Conservation (phyloP, 108 stramenopile species). For the Nitzschia sp. region DNA sequence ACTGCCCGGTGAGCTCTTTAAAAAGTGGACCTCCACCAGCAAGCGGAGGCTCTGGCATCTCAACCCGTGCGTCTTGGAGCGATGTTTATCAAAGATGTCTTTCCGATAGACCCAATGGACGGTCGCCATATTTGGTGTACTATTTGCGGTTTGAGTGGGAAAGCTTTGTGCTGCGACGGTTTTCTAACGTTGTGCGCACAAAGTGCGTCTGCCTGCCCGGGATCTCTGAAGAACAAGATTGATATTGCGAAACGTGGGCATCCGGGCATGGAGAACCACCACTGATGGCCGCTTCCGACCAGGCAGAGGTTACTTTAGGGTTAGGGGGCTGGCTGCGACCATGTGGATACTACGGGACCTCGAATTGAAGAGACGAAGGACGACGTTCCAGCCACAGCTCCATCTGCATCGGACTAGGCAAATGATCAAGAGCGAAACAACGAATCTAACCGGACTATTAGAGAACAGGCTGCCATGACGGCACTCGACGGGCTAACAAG, state of each 20-base stretch:
- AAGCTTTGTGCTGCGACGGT: conserved; percentile 59
- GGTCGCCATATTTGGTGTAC: conserved; percentile 54
- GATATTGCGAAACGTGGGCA: conserved; percentile 54
- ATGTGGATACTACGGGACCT: no score
- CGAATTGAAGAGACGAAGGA: no score
- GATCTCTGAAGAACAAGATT: conserved; percentile 64
- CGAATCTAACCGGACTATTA: no score
- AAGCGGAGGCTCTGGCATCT: conserved; percentile 3
- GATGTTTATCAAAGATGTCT: conserved; percentile 49
- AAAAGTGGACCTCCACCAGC: conserved; percentile 7
- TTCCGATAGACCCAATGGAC: conserved; percentile 55
- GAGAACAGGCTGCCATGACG: no score
- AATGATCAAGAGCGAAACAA: no score
- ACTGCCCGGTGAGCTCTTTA: conserved; percentile 17
- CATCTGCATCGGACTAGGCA: no score
- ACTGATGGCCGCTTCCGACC: no score
- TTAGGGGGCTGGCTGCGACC: background rate
- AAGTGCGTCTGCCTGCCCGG: conserved; percentile 34
- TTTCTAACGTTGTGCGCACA: conserved; percentile 54
- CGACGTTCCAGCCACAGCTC: no score
- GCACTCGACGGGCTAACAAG: no score
- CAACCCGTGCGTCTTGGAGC: conserved; percentile 24
- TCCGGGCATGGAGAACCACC: background rate
- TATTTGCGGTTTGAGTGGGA: conserved; percentile 59
- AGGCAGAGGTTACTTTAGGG: no score